phyloP scores from a whole-genome alignment of 2,329 filamentous ascomycete species.

The Setomelanomma holmii region DNA sequence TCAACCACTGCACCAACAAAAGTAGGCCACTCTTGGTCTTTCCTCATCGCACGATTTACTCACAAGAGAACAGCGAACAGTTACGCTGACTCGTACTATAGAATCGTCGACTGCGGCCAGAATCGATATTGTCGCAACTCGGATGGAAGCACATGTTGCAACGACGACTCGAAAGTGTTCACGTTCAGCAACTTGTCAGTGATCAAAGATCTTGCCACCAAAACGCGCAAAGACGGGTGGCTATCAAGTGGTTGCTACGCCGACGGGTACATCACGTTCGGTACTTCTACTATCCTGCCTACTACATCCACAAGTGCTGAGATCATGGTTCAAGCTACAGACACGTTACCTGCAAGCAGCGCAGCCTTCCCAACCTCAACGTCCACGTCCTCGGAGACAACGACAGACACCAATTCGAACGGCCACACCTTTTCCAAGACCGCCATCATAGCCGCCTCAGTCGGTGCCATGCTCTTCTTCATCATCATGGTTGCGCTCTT shows the following conservation, averaged over 20 bases:
- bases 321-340: neutral
- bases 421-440: slow-evolving; percentile 4
- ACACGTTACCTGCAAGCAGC: neutral
- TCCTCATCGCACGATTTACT: neutral
- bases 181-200: slow-evolving; percentile 9
- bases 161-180: slow-evolving; percentile 23
- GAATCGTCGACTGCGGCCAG: slow-evolving; percentile 16
- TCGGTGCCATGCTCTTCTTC: slow-evolving; percentile 9
- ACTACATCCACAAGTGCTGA: neutral
- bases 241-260: slow-evolving; percentile 3
- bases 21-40: slow-evolving; percentile 6
- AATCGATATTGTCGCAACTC: slow-evolving; percentile 20
- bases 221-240: neutral
- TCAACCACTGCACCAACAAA: slow-evolving; percentile 19
- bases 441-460: slow-evolving; percentile 9
- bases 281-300: neutral
- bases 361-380: neutral
- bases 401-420: neutral
- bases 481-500: slow-evolving; percentile 4
- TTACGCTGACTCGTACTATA: slow-evolving; percentile 9
- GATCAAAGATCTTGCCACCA: slow-evolving; percentile 17
- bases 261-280: neutral
- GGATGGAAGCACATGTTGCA: slow-evolving; percentile 21
- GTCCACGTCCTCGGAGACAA: neutral
- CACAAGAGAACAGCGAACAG: neutral